These are phyloP conservation scores for Solanum rostratum DNA, from an alignment of 257 asterid species.

Conservation along the genomic window DNA sequence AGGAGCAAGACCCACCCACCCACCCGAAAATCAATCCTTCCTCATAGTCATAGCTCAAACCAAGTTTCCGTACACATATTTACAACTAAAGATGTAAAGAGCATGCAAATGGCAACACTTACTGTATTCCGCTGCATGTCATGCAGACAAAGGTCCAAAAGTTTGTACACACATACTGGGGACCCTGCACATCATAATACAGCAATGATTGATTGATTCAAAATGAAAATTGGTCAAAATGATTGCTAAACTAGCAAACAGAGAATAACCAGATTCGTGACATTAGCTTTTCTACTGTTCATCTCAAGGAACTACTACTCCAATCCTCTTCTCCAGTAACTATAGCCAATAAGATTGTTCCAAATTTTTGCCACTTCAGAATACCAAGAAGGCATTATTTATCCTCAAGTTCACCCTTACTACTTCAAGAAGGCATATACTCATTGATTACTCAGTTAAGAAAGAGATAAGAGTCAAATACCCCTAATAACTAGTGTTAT, in stretches of 20 bases:
- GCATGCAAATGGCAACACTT: slow-evolving; percentile 13
- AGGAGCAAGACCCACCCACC: background rate
- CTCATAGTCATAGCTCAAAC: background rate
- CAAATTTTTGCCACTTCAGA: background rate
- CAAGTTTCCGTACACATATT: background rate
- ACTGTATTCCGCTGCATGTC: slow-evolving; percentile 97
- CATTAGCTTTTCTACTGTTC: background rate
- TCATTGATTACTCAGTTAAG: background rate
- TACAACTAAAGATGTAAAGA: background rate
- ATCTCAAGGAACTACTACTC: background rate
- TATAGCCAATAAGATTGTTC: background rate
- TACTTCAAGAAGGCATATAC: background rate
- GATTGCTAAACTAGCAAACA: background rate
- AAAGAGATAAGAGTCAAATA: background rate
- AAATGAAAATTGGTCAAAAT: background rate
- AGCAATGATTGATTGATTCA: background rate
- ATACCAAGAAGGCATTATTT: background rate
- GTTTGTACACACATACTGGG: slow-evolving; percentile 88
- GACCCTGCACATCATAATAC: slow-evolving; percentile 58
- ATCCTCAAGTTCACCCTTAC: background rate
- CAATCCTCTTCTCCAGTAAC: background rate
- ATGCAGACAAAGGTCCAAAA: slow-evolving; percentile 92
- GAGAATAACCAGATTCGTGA: background rate
- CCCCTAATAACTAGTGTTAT: background rate
- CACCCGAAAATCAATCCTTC: background rate